Evolutionary conservation across 768 basidiomycete species (phyloP), one percentile per base, ranked within the genome.

Genomic region (Pleurotus sapidus): DNA sequence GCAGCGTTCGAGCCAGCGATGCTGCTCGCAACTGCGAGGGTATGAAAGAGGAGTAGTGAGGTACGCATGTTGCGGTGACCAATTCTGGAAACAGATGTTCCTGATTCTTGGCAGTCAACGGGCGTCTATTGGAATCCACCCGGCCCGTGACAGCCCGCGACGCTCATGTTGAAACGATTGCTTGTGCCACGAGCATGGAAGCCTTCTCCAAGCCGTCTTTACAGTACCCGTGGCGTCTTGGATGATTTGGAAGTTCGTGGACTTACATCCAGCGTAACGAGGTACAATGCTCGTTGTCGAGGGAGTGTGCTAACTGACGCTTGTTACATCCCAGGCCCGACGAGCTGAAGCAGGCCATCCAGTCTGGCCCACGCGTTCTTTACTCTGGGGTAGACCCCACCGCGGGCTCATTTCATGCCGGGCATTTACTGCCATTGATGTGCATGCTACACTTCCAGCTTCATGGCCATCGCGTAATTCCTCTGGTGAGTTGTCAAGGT

Each of bases 301-400:
- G 30, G 30, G 30, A 7, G 30, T 34, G 30, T 7, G 1, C 27
- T 34, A 34, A 34, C 30, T 34, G 30, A 34, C 30, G 30, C 30
- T 34, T 34, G 30, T 34, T 34, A 34, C 27, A 55, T 48, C 39
- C 40, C 42, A 40, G 23, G 42, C 17, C 51, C 15, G 39, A 48
- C 14, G 30, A 30, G 38, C 27, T 51, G 20, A 49, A n/a, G n/a
- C 25, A 46, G 11, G 23, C 42, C 15, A 27, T 56, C 20, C 24
- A 46, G 46, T 27, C 24, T 59, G 83, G 83, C 49, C 78, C 72
- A 38, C 84, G 82, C 61, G 82, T 82, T 0, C 80, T 93, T 15
- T 99, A 99, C 68, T 79, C 86, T 3, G 97, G 97, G 37, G 81
- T 98, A 42, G 97, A 99, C 68, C 97, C 97, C 12, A 94, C 96